A percentile compares a stretch with the other conserved stretches of the same genome.
These are phyloP conservation scores for Xylaria polymorpha DNA, from an alignment of 2,329 filamentous ascomycete species.

Conservation along the genomic window DNA sequence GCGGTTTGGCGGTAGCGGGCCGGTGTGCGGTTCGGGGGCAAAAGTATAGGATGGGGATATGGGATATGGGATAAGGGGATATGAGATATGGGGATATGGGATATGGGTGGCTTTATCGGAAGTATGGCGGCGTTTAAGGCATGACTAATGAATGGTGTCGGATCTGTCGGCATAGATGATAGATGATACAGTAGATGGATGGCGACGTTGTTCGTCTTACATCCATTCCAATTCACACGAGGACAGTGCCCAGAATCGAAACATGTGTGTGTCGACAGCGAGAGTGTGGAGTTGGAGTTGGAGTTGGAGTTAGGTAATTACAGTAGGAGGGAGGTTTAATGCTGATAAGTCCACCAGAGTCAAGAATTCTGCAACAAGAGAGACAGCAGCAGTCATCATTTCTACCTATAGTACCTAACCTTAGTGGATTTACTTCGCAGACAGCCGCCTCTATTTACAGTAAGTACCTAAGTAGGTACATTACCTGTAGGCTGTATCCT, in stretches of 20 bases:
- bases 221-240: slow-evolving; percentile 5
- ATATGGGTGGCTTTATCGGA: slow-evolving; percentile 19
- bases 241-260: not conserved
- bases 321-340: not conserved
- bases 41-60: too few species aligned
- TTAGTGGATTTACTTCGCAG: not conserved
- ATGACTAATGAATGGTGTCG: slow-evolving; percentile 1
- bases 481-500: not conserved
- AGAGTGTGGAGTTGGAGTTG: not conserved
- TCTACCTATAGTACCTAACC: too few species aligned
- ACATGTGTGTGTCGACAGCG: not conserved
- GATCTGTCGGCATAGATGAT: slow-evolving; percentile 24
- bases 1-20: not conserved
- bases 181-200: too few species aligned
- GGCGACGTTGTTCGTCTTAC: slow-evolving; percentile 6
- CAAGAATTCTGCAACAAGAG: not conserved
- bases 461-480: too few species aligned
- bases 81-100: too few species aligned
- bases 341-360: not conserved
- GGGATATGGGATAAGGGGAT: too few species aligned
- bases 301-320: too few species aligned
- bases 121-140: slow-evolving; percentile 6
- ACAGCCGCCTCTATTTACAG: not conserved
- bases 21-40: slow-evolving; percentile 1
- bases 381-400: not conserved